Evolutionary conservation across 2,329 filamentous ascomycete genomes (phyloP).

Genomic region (Stemphylium vesicarium): DNA sequence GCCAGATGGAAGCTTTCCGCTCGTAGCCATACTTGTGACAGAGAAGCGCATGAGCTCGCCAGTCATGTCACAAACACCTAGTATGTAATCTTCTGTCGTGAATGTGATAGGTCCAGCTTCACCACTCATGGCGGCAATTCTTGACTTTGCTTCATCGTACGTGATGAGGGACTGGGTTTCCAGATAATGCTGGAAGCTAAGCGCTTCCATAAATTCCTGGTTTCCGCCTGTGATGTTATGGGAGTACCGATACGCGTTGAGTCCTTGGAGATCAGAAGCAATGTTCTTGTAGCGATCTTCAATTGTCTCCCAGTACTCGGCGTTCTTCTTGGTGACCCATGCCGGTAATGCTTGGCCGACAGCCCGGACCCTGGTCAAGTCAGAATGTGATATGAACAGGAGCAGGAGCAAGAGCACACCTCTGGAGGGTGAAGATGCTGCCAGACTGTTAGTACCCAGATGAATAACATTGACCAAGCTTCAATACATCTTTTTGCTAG

Average conservation of each 20-base stretch:
- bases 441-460: slow-evolving; percentile 18
- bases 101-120: slow-evolving; percentile 63
- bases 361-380: slow-evolving; percentile 64
- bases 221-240: slow-evolving; percentile 78
- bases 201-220: slow-evolving; percentile 93
- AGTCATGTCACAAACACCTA: slow-evolving; percentile 90
- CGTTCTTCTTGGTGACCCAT: slow-evolving; percentile 73
- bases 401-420: slow-evolving; percentile 54
- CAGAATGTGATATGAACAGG: slow-evolving; percentile 1
- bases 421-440: slow-evolving; percentile 84
- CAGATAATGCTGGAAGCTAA: slow-evolving; percentile 89
- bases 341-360: slow-evolving; percentile 67
- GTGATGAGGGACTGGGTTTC: slow-evolving; percentile 76
- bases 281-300: slow-evolving; percentile 70
- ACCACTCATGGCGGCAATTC: slow-evolving; percentile 47
- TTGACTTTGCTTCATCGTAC: slow-evolving; percentile 62
- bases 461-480: background rate
- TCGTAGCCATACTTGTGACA: slow-evolving; percentile 83
- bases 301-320: slow-evolving; percentile 74
- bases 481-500: slow-evolving; percentile 93
- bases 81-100: slow-evolving; percentile 83
- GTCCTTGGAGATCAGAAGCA: slow-evolving; percentile 73
- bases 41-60: slow-evolving; percentile 98
- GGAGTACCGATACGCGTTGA: slow-evolving; percentile 84
- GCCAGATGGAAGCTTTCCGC: slow-evolving; percentile 59